Evolutionary conservation across 169 alveolate genomes (phyloP), one percentile per base, ranked within the genome.

Genomic region (Cryptosporidium sp.): DNA sequence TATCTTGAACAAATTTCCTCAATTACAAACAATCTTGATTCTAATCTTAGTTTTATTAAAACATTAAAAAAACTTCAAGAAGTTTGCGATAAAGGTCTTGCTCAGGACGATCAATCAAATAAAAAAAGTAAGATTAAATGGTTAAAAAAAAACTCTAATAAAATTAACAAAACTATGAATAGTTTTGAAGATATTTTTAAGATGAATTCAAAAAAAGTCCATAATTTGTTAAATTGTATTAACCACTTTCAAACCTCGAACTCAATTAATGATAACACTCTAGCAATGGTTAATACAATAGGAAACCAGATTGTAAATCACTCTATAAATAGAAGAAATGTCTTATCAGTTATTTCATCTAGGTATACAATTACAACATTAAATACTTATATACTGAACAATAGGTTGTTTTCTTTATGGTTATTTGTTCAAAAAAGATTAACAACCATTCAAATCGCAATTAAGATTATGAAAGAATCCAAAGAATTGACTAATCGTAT

Each of bases 341-440:
- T 80, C 23, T 65, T 80, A 42, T 45, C 72, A 12, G 26, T 80
- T 4, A 44, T 80, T 37, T 29, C 44, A 26, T 60, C 75, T 4
- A 62, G 45, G 53, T 80, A 80, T 39, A 61, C 65, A 16, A 12
- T 44, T 2, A 62, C 12, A 16, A 52, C 70, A 42, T 31, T 80
- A n/a, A 65, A 45, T 39, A 23, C 72, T 29, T 62, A 45, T 35
- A 39, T 80, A 42, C 18, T 65, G 45, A 65, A 80, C 42, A 80
- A 80, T 80, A 60, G 44, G 44, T 61, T 44, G 23, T 80, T 62
- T 39, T 80, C 89, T 29, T 48, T 80, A 29, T 80, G 89, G 89
- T 48, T 80, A 33, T 65, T 62, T 26, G 48, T 80, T 7, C 89
- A 80, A 65, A 60, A 62, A 21, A 60, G 73, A 80, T 37, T 80